phyloP scores from a whole-genome alignment of 75 land plant genomes.

The Larix kaempferi region DNA sequence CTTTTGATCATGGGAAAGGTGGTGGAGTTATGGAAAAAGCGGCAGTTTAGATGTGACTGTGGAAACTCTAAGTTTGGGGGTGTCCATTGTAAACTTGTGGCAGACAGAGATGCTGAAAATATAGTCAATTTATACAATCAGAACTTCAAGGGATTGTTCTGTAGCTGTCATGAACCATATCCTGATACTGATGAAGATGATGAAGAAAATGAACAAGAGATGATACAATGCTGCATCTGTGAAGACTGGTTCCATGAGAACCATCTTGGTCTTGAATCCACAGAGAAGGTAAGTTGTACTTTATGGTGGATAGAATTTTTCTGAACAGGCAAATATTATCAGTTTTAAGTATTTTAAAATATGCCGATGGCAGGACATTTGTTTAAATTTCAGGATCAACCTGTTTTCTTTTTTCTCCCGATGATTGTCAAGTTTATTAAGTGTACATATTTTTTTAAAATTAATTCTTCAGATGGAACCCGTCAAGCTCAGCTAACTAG shows the following conservation, averaged over 20 bases:
- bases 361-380: conserved; percentile 36
- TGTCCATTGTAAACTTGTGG: conserved; percentile 26
- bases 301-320: background rate
- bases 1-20: conserved; percentile 19
- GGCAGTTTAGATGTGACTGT: conserved; percentile 48
- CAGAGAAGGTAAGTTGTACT: conserved; percentile 50
- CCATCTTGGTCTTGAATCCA: conserved; percentile 75
- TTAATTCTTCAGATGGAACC: too few relatives aligned
- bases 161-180: conserved; percentile 30
- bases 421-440: too few relatives aligned
- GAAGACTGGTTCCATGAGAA: conserved; percentile 99
- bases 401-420: conserved; percentile 8
- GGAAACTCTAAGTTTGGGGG: conserved; percentile 43
- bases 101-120: conserved; percentile 38
- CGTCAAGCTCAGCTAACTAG: too few relatives aligned
- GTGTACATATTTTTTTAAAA: too few relatives aligned
- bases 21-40: conserved; percentile 39
- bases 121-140: conserved; percentile 34
- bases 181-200: conserved; percentile 31
- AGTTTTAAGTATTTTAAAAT: conserved; percentile 43
- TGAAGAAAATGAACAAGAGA: conserved; percentile 25
- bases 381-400: conserved; percentile 17
- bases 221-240: conserved; percentile 79
- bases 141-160: conserved; percentile 38
- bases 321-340: background rate